phyloP scores from a whole-genome alignment of 768 basidiomycete species.

The Boletus insuetus region DNA sequence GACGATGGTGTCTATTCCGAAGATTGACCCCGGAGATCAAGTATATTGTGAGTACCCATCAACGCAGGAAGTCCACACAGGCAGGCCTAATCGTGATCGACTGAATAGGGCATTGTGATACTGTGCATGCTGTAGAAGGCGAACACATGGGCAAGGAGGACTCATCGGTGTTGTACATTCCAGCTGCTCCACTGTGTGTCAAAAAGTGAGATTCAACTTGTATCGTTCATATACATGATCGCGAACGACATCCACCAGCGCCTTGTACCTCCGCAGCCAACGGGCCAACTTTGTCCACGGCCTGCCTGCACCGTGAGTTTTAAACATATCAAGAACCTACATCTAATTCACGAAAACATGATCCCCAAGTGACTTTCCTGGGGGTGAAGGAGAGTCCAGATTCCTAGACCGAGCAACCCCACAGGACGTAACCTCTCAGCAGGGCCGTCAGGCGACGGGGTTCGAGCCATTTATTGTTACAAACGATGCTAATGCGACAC shows the following conservation, averaged over 20 bases:
- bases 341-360: neutral
- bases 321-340: neutral
- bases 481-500: constrained; percentile 9
- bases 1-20: constrained; percentile 59
- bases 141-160: constrained; percentile 46
- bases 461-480: constrained; percentile 36
- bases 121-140: constrained; percentile 53
- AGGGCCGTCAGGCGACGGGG: constrained; percentile 42
- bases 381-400: constrained; percentile 47
- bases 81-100: neutral
- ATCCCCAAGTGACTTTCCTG: constrained; percentile 46
- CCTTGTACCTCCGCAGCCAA: constrained; percentile 48
- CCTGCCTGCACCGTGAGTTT: constrained; percentile 48
- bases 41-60: constrained; percentile 46
- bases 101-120: constrained; percentile 50
- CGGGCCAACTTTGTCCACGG: constrained; percentile 45
- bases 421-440: constrained; percentile 32
- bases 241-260: constrained; percentile 30
- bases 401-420: constrained; percentile 39
- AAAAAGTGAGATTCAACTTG: constrained; percentile 38
- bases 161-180: constrained; percentile 58
- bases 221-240: neutral
- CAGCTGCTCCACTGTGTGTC: constrained; percentile 49
- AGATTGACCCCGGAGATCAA: constrained; percentile 61
- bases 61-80: neutral